A percentile compares a stretch with the other conserved stretches of the same genome.
Conservation (phyloP, 2,329 filamentous ascomycete species). For the Chrysoporthe cubensis region DNA sequence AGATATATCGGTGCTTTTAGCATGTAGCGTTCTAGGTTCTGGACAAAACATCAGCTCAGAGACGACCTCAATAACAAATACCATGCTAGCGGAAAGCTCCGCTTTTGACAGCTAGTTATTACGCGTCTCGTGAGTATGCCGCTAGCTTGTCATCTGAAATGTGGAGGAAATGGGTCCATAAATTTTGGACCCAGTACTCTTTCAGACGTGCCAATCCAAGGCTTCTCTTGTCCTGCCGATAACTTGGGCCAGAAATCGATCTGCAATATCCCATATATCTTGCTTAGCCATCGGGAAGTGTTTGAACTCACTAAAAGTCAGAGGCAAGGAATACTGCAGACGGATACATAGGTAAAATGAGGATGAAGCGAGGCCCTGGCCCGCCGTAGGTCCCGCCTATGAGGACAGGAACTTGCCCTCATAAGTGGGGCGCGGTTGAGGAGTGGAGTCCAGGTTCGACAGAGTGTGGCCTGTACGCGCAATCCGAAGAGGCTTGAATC, state of each 20-base stretch:
- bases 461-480: conserved; percentile 1
- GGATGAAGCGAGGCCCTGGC: neutral
- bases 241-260: neutral
- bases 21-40: no score
- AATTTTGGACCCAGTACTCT: neutral
- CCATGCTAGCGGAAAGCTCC: conserved; percentile 17
- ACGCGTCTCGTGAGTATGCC: neutral
- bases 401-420: neutral
- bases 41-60: no score
- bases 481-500: neutral
- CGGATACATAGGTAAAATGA: neutral
- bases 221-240: neutral
- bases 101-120: neutral
- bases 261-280: neutral
- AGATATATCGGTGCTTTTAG: no score
- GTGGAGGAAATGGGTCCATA: neutral
- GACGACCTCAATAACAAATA: no score
- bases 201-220: neutral
- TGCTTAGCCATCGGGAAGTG: neutral
- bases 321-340: neutral
- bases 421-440: neutral
- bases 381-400: neutral
- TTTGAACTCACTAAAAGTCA: neutral
- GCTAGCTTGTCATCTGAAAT: neutral
- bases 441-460: neutral